These are phyloP conservation scores for Arthroderma sp. DNA, from an alignment of 2,329 filamentous ascomycete genomes.

Conservation along the genomic window DNA sequence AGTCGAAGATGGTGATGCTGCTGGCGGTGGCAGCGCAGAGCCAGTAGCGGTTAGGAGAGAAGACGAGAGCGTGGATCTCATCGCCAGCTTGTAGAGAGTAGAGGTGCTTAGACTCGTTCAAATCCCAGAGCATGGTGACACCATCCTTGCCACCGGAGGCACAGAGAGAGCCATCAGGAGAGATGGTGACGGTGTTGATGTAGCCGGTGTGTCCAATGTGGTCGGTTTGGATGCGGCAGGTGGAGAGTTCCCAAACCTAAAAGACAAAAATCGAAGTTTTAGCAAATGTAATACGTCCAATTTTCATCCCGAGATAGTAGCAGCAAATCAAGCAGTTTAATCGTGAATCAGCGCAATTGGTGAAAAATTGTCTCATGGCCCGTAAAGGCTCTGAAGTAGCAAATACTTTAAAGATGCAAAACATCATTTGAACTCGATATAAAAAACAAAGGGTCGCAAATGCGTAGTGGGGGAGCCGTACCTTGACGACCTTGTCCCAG, in stretches of 20 bases:
- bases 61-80: slow-evolving; percentile 99
- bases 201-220: slow-evolving; percentile 99
- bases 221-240: slow-evolving; percentile 99
- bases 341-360: slow-evolving; percentile 42
- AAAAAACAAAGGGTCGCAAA: slow-evolving; percentile 10
- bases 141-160: slow-evolving; percentile 99
- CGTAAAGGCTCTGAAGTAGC: slow-evolving; percentile 97
- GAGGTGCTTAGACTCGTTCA: slow-evolving; percentile 99
- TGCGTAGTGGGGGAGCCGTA: slow-evolving; percentile 36
- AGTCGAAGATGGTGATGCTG: slow-evolving; percentile 99
- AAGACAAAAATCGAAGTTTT: not conserved
- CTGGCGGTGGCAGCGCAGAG: slow-evolving; percentile 93
- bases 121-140: slow-evolving; percentile 99
- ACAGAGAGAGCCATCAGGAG: slow-evolving; percentile 96
- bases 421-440: slow-evolving; percentile 61
- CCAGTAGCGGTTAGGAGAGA: slow-evolving; percentile 99
- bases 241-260: slow-evolving; percentile 98
- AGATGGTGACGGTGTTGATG: slow-evolving; percentile 99
- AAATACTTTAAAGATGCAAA: slow-evolving; percentile 91
- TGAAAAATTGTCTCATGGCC: slow-evolving; percentile 97
- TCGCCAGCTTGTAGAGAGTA: slow-evolving; percentile 99
- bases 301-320: slow-evolving; percentile 4
- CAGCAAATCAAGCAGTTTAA: slow-evolving; percentile 4
- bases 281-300: not conserved
- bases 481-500: slow-evolving; percentile 99